phyloP scores from a whole-genome alignment of 441 rosid species.

The Syzygium syzygioides region DNA sequence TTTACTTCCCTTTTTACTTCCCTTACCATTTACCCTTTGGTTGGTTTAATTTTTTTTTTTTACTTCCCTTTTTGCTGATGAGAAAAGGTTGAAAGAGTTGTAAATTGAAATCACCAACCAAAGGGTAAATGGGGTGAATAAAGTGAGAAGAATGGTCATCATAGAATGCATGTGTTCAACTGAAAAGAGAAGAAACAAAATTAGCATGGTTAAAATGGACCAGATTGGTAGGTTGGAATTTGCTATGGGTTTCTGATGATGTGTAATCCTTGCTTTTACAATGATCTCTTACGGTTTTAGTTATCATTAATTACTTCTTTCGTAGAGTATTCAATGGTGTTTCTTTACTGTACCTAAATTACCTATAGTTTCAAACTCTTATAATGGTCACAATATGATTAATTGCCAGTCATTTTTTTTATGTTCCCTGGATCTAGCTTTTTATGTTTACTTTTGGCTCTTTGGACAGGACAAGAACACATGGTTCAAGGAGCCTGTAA shows the following conservation, averaged over 20 bases:
- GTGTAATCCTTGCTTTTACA: neutral
- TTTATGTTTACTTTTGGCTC: constrained; percentile 11
- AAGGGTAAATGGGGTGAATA: neutral
- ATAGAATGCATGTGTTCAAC: neutral
- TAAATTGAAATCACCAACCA: neutral
- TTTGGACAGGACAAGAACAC: constrained; percentile 56
- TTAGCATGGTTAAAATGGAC: neutral
- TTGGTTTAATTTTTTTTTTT: too few species aligned
- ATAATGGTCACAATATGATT: neutral
- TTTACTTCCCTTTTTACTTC: too few species aligned
- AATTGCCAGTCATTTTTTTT: neutral
- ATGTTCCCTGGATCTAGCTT: neutral
- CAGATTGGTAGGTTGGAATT: neutral
- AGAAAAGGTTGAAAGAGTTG: neutral
- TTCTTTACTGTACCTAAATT: neutral
- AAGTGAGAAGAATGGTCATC: neutral
- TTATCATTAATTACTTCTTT: neutral
- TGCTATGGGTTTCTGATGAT: neutral
- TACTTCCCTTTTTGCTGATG: neutral
- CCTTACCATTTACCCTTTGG: too few species aligned
- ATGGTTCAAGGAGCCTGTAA: constrained; percentile 69
- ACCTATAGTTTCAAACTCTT: neutral
- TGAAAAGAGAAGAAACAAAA: neutral
- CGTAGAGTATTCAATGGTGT: neutral
- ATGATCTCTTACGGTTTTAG: neutral